A percentile compares a stretch with the other conserved stretches of the same genome.
These are phyloP conservation scores for Tylopilus felleus DNA, from an alignment of 768 basidiomycete species.

Conservation along the genomic window DNA sequence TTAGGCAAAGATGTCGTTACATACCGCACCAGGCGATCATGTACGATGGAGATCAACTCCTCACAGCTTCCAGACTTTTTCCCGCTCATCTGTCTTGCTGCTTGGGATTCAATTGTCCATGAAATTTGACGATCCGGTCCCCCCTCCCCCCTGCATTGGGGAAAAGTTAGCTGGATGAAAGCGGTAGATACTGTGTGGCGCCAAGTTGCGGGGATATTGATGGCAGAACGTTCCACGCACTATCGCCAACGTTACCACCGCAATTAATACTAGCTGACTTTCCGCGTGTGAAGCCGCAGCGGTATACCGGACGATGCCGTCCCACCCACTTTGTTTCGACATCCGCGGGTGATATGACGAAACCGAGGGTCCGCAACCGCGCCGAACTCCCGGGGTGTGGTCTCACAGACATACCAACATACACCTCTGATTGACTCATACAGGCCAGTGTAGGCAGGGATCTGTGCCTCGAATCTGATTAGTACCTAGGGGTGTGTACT, in stretches of 20 bases:
- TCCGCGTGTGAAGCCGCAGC: background rate
- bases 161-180: background rate
- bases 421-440: too few species aligned
- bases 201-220: background rate
- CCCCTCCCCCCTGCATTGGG: background rate
- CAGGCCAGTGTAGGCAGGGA: constrained; percentile 1
- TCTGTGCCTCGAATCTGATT: background rate
- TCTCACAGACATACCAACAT: background rate
- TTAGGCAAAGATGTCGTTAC: background rate
- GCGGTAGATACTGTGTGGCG: background rate
- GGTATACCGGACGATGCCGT: background rate
- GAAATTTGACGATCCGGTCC: constrained; percentile 14
- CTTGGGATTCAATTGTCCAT: background rate
- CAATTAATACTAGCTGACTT: background rate
- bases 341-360: background rate
- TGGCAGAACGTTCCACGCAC: constrained; percentile 4
- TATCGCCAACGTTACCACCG: background rate
- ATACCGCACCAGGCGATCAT: background rate
- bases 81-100: background rate
- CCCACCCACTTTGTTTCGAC: background rate
- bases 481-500: background rate
- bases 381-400: too few species aligned
- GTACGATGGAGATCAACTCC: background rate
- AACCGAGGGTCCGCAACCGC: background rate
- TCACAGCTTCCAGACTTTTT: background rate